Conservation (phyloP, 2,329 filamentous ascomycete species). For the Phaeoacremonium minimum region DNA sequence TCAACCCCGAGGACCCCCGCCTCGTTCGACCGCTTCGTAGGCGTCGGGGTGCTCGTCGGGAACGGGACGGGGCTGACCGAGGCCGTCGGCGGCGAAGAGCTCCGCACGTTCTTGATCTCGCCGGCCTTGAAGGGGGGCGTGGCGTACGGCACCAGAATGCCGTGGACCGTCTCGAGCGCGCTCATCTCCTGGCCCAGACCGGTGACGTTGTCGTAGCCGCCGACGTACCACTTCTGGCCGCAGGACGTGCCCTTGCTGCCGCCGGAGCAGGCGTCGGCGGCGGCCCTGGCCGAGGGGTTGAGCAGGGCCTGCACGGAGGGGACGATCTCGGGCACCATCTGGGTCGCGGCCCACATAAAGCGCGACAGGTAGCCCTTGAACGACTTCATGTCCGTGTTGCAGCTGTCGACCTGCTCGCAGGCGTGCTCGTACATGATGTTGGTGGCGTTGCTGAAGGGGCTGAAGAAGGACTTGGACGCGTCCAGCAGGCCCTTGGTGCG, state of each 20-base stretch:
- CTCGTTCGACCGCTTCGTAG: constrained; percentile 1
- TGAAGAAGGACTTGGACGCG: constrained; percentile 49
- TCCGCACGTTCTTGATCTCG: constrained; percentile 41
- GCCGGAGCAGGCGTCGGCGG: constrained; percentile 52
- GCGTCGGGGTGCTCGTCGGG: constrained; percentile 1
- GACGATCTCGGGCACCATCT: constrained; percentile 51
- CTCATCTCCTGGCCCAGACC: constrained; percentile 63
- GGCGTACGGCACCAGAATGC: constrained; percentile 42
- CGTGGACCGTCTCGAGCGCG: constrained; percentile 60
- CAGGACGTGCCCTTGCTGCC: constrained; percentile 48
- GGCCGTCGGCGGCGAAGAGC: constrained; percentile 6
- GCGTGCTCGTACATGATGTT: constrained; percentile 62
- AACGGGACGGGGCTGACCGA: constrained; percentile 1
- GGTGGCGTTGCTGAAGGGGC: constrained; percentile 43
- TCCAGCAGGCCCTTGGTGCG: constrained; percentile 48
- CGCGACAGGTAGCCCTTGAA: constrained; percentile 67
- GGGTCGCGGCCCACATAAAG: constrained; percentile 56
- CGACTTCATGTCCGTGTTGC: constrained; percentile 60
- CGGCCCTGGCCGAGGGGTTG: constrained; percentile 47
- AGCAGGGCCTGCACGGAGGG: constrained; percentile 43
- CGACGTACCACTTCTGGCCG: constrained; percentile 59
- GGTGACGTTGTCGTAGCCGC: constrained; percentile 47
- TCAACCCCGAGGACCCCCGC: constrained; percentile 4
- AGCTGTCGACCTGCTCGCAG: constrained; percentile 55
- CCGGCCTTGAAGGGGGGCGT: constrained; percentile 39